A percentile compares a stretch with the other conserved stretches of the same genome.
These are phyloP conservation scores for Tolypocladium pustulatum DNA, from an alignment of 2,329 filamentous ascomycete species.

Conservation along the genomic window DNA sequence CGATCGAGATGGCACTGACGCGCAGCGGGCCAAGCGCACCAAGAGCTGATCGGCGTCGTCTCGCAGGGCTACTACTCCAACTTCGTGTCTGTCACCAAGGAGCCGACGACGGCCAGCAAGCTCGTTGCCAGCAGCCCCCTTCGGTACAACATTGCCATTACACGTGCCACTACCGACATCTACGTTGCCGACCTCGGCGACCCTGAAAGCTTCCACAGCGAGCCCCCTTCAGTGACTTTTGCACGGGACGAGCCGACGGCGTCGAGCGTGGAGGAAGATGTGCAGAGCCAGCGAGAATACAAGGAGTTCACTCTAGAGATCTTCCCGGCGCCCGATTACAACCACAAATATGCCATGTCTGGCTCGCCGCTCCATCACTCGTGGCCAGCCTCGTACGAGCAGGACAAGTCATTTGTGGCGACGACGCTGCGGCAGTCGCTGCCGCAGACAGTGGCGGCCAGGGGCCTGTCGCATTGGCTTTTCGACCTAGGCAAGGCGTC, in stretches of 20 bases:
- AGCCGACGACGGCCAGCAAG: conserved; percentile 23
- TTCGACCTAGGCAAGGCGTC: conserved; percentile 11
- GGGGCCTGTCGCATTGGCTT: conserved; percentile 34
- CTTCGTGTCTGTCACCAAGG: conserved; percentile 39
- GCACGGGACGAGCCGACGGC: neutral
- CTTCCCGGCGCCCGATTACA: conserved; percentile 25
- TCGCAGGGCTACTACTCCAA: conserved; percentile 33
- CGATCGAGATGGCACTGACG: neutral
- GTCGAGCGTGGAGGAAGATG: neutral
- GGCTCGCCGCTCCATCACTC: conserved; percentile 25
- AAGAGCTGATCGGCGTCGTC: neutral
- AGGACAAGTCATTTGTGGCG: conserved; percentile 23
- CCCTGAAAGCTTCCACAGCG: conserved; percentile 4
- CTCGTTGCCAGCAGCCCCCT: conserved; percentile 37
- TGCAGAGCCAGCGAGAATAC: conserved; percentile 4
- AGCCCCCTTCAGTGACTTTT: neutral
- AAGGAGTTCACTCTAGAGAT: conserved; percentile 32
- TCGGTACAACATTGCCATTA: conserved; percentile 28
- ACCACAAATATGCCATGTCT: conserved; percentile 26
- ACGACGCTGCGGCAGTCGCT: conserved; percentile 26
- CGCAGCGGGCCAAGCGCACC: neutral
- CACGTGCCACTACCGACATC: conserved; percentile 15
- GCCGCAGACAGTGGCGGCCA: conserved; percentile 24
- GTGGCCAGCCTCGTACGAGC: conserved; percentile 27
- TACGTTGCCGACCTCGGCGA: conserved; percentile 21